phyloP scores from a whole-genome alignment of 1,284 basidiomycete species.

The Clitocybe nebularis region DNA sequence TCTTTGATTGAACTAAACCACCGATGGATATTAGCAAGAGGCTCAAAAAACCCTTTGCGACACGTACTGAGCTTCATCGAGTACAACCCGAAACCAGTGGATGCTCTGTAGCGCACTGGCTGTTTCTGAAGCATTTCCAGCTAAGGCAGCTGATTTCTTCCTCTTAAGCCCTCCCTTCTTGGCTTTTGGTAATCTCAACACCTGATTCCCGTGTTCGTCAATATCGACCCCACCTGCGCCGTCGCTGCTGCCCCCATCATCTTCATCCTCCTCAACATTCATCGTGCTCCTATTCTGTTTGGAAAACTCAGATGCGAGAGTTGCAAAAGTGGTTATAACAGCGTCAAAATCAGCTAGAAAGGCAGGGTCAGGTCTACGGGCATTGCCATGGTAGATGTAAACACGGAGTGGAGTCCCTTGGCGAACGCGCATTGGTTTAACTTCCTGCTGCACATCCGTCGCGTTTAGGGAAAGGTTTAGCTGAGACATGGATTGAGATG shows the following conservation, averaged over 20 bases:
- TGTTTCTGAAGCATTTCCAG: slow-evolving; percentile 50
- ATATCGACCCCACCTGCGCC: slow-evolving; percentile 59
- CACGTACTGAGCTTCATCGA: slow-evolving; percentile 97
- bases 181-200: slow-evolving; percentile 49
- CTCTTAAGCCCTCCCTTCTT: slow-evolving; percentile 64
- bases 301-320: slow-evolving; percentile 92
- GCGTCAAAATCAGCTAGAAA: slow-evolving; percentile 93
- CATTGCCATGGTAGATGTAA: slow-evolving; percentile 95
- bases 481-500: slow-evolving; percentile 23
- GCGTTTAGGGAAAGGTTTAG: slow-evolving; percentile 18
- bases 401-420: slow-evolving; percentile 66
- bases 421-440: slow-evolving; percentile 32
- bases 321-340: slow-evolving; percentile 96
- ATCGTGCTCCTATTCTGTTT: slow-evolving; percentile 73
- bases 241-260: slow-evolving; percentile 69
- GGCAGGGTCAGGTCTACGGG: slow-evolving; percentile 78
- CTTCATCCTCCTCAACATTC: slow-evolving; percentile 56
- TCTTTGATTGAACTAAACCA: slow-evolving; percentile 89
- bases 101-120: slow-evolving; percentile 91
- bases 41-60: background rate
- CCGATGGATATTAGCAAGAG: slow-evolving; percentile 7
- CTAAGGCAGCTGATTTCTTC: slow-evolving; percentile 52
- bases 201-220: slow-evolving; percentile 65
- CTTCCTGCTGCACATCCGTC: slow-evolving; percentile 31
- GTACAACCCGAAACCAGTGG: slow-evolving; percentile 96